Percentiles rank a stretch among this genome's conserved stretches.
phyloP scores from a whole-genome alignment of 768 basidiomycete species.

The Dacryopinax primogenitus region DNA sequence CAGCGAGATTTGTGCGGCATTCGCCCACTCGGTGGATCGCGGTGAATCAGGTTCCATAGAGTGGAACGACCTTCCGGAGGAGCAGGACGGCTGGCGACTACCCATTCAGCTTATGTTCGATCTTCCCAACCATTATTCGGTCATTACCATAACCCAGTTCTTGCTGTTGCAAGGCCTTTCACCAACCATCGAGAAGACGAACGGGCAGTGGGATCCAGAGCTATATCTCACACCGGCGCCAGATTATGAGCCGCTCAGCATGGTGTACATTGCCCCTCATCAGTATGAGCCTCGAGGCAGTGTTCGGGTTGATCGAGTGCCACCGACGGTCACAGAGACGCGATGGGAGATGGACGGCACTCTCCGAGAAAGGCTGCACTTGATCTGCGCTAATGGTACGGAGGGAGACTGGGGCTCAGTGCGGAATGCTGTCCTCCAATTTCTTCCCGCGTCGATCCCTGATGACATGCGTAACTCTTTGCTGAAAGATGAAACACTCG shows the following conservation, averaged over 20 bases:
- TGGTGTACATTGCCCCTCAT: neutral
- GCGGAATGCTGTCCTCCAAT: neutral
- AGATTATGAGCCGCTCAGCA: neutral
- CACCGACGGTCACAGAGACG: neutral
- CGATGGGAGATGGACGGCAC: neutral
- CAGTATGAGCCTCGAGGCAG: neutral
- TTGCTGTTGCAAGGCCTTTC: conserved; percentile 12
- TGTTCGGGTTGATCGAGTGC: neutral
- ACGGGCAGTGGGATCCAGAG: neutral
- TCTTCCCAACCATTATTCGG: conserved; percentile 8
- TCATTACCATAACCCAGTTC: conserved; percentile 14
- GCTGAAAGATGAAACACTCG: neutral
- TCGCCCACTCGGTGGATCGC: conserved; percentile 15
- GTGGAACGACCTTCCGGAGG: conserved; percentile 10
- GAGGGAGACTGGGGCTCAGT: neutral
- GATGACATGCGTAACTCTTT: neutral
- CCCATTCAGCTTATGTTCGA: conserved; percentile 18
- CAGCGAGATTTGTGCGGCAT: conserved; percentile 16
- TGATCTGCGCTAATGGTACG: neutral
- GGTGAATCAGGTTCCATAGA: conserved; percentile 13
- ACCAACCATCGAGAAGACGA: conserved; percentile 4
- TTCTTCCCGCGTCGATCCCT: neutral
- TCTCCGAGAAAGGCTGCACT: neutral
- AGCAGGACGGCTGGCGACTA: conserved; percentile 12
- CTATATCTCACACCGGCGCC: neutral